Evolutionary conservation across 805 yeast genomes (phyloP), one percentile per base, ranked within the genome.

Genomic region (Candida gorgasii): DNA sequence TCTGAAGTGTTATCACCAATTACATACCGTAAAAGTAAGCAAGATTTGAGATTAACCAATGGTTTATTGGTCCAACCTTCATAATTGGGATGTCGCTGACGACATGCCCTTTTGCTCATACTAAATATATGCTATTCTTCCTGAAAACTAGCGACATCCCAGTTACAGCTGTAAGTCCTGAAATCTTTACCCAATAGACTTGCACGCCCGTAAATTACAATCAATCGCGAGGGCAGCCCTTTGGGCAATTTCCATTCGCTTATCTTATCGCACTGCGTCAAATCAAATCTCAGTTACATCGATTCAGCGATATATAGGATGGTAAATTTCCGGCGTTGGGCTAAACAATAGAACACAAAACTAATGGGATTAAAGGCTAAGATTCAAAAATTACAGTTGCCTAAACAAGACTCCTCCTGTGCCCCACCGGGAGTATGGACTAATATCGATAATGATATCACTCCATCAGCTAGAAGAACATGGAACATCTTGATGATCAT

Each of bases 391-490:
- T 11, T 28, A 13, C 22, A 40, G 15, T 34, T 40, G 20, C 35
- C 33, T 6, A 46, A 46, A 29, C 47, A 46, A 23, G 37, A 27
- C 4, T 43, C 45, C 19, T 46, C 49, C 3, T 46, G 44, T 40
- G 49, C 49, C 8, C 49, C 49, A 8, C 42, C 44, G 1, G 49
- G 49, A 2, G 47, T 46, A 2, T 46, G 47, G 47, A 46, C 49
- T 4, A 46, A 46, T 35, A 36, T 43, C 15, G 49, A 46, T 35
- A 46, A 46, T 31, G 49, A 46, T 28, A 31, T 46, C 5, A 46
- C 49, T 5, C 47, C 47, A 3, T n/a, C 35, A 5, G 11, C 12
- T 15, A 31, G 47, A 33, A 36, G 49, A 43, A 46, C 49, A 9
- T 46, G 49, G 49, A 40, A 29, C 20, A 17, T 46, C 4, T 43